A percentile compares a stretch with the other conserved stretches of the same genome.
Conservation (phyloP, 176 grass and related monocot genomes). For the Eleusine indica region DNA sequence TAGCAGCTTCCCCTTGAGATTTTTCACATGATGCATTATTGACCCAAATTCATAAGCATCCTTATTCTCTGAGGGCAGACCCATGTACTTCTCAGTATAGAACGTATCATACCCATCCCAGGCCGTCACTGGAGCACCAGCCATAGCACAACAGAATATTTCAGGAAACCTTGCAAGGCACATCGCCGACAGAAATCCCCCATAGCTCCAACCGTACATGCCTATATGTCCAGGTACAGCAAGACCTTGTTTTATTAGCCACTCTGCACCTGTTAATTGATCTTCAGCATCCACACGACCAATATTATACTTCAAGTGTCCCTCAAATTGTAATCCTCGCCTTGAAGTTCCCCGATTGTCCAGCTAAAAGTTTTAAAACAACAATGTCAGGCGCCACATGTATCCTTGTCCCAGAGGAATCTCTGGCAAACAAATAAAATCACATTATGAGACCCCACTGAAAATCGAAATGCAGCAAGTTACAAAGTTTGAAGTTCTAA, state of each 20-base stretch:
- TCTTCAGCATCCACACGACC: slow-evolving; percentile 77
- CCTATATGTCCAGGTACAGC: slow-evolving; percentile 70
- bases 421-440: too few species aligned
- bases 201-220: slow-evolving; percentile 88
- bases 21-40: slow-evolving; percentile 83
- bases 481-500: too few species aligned
- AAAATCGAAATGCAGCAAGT: too few species aligned
- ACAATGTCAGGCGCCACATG: neutral
- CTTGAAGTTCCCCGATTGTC: slow-evolving; percentile 81
- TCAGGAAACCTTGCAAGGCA: slow-evolving; percentile 72
- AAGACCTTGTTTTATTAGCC: slow-evolving; percentile 77
- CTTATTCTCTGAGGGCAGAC: slow-evolving; percentile 57
- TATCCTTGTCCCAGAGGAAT: too few species aligned
- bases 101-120: slow-evolving; percentile 93
- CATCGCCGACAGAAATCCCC: slow-evolving; percentile 90
- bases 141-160: slow-evolving; percentile 66
- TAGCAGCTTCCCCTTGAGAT: slow-evolving; percentile 68
- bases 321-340: slow-evolving; percentile 82
- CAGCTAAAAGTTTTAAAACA: slow-evolving; percentile 49
- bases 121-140: slow-evolving; percentile 78
- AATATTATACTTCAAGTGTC: slow-evolving; percentile 71
- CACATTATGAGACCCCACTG: too few species aligned
- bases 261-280: slow-evolving; percentile 77
- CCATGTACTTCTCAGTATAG: slow-evolving; percentile 93
- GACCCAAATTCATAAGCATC: slow-evolving; percentile 71